Percentiles rank a stretch among this genome's conserved stretches.
Evolutionary conservation across 2,329 filamentous ascomycete species (phyloP).

Genomic region (Aspergillus puulaauensis): DNA sequence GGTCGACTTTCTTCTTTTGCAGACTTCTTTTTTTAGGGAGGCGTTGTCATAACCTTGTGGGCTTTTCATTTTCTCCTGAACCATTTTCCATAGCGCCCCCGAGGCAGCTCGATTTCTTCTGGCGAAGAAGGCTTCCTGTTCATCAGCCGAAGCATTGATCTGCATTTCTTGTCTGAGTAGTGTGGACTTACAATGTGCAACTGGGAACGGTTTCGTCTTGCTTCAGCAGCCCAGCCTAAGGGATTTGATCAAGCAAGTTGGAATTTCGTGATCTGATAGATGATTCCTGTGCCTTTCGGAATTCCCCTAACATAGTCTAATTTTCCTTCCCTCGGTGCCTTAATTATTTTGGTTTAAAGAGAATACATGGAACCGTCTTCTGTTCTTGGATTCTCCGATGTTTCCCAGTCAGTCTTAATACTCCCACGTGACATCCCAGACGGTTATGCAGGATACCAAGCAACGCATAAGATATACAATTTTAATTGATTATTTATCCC

Average conservation of each 20-base stretch:
- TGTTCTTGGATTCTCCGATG: slow-evolving; percentile 9
- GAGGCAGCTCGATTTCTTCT: slow-evolving; percentile 3
- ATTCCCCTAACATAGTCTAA: slow-evolving; percentile 24
- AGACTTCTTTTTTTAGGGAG: slow-evolving; percentile 45
- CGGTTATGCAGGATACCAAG: slow-evolving; percentile 1
- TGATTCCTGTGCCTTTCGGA: slow-evolving; percentile 27
- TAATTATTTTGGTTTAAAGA: slow-evolving; percentile 32
- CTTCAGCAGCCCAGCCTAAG: slow-evolving; percentile 25
- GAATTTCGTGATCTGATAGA: slow-evolving; percentile 30
- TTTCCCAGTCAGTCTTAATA: background rate
- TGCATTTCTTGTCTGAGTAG: slow-evolving; percentile 16
- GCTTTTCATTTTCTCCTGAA: slow-evolving; percentile 32
- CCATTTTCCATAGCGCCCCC: slow-evolving; percentile 21
- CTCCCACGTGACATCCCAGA: background rate
- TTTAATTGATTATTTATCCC: background rate
- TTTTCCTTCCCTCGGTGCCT: slow-evolving; percentile 15
- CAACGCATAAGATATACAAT: background rate
- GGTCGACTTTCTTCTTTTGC: slow-evolving; percentile 42
- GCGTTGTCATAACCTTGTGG: slow-evolving; percentile 44
- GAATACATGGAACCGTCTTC: slow-evolving; percentile 33
- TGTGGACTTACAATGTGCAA: slow-evolving; percentile 16
- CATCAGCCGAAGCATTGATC: slow-evolving; percentile 12
- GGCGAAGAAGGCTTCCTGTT: slow-evolving; percentile 2
- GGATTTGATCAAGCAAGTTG: slow-evolving; percentile 21
- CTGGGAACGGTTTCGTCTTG: slow-evolving; percentile 23